These are phyloP conservation scores for button mushroom (Agaricus bisporus) DNA, from an alignment of 768 basidiomycete genomes.

Conservation along the genomic window DNA sequence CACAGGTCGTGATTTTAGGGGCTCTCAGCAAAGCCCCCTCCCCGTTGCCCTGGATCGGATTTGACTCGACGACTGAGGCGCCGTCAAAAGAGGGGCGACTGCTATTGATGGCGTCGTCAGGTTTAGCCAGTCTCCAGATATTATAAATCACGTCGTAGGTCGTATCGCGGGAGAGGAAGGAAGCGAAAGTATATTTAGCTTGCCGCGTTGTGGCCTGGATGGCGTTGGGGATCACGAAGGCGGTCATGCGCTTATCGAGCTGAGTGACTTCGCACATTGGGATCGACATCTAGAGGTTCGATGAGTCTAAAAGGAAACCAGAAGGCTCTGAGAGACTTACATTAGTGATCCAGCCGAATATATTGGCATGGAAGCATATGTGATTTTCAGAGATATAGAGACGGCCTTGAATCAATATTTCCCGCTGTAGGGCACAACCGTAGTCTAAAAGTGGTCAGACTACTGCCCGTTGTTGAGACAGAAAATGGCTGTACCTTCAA, in stretches of 20 bases:
- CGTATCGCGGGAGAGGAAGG: constrained; percentile 93
- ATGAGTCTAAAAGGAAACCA: background rate
- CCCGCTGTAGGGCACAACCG: constrained; percentile 93
- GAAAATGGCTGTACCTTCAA: constrained; percentile 66
- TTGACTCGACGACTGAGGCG: background rate
- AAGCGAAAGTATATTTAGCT: constrained; percentile 89
- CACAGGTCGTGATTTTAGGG: constrained; percentile 62
- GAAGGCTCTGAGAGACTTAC: constrained; percentile 41
- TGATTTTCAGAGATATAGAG: constrained; percentile 98
- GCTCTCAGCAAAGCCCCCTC: background rate
- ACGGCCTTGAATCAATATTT: constrained; percentile 94
- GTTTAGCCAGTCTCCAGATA: constrained; percentile 89
- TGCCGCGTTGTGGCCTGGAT: constrained; percentile 83
- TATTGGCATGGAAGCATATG: constrained; percentile 98
- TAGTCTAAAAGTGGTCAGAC: constrained; percentile 58
- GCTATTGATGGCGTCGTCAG: constrained; percentile 44
- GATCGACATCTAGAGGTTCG: constrained; percentile 63
- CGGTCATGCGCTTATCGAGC: constrained; percentile 97
- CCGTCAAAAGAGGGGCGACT: constrained; percentile 31
- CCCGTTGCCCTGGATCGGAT: constrained; percentile 13
- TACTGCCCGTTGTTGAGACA: background rate
- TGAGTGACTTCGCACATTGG: constrained; percentile 82
- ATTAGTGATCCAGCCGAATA: constrained; percentile 98
- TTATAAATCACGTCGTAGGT: constrained; percentile 94
- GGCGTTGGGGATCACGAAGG: constrained; percentile 95